Base-by-base conservation (phyloP, 805 yeast species). In the Grigorovia jiainica region DNA sequence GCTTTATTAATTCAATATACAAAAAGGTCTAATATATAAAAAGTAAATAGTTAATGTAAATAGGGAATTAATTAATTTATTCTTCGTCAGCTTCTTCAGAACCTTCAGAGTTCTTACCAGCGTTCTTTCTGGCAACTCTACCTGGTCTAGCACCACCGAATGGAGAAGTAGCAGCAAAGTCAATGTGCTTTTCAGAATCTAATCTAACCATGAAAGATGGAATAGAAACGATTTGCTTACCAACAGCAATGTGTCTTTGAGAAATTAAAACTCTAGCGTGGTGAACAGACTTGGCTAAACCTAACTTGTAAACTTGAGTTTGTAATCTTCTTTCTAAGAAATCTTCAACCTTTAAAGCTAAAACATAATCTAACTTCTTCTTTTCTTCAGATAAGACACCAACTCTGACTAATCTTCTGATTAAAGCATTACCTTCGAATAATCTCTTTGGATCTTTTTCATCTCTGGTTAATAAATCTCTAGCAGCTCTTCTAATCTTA, bases 61-160 rank as follows among this genome's bases (percentile, higher is more conserved):
- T 27, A 25, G 32, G 24, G 24, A 27, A 30, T 39, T 36, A 47
- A 49, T 44, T 42, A 43, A 70, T 65, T 76, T 79, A 81, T 72
- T 84, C 84, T 64, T 74, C 81, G 61, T 75, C 95, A 48, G 67
- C 90, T 51, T 67, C 87, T 62, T 72, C 90, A 55, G 71, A 89
- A 53, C 69, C 82, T 55, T 66, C 73, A 74, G 63, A 67, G 72
- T 66, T 72, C 78, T 59, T 60, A 61, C 68, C 74, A 60, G 74
- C 70, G 80, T 83, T 79, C 74, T 78, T 86, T 83, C 97, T 87
- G 82, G 92, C 94, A 67, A 87, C 95, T 82, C 98, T 92, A 72
- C 98, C 98, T 62, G 98, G 94, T 79, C 98, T 90, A 64, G 96
- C 98, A 77, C 98, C 98, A 73, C 98, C 98, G 89, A 86, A 90